A percentile compares a stretch with the other conserved stretches of the same genome.
Conservation (phyloP, 805 yeast genomes). For the Wickerhamomyces alni region DNA sequence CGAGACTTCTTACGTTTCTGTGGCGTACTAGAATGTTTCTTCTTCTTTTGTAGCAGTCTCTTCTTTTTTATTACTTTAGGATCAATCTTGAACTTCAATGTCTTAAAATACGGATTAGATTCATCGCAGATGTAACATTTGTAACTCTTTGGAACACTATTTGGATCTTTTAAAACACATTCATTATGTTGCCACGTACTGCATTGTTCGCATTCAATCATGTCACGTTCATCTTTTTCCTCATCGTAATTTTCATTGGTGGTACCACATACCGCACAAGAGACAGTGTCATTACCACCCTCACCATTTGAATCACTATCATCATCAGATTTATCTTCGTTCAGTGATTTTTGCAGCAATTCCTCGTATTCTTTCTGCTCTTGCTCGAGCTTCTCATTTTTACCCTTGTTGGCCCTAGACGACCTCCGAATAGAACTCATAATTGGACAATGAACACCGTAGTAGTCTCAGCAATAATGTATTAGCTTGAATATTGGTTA, state of each 20-base stretch:
- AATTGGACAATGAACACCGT: no score
- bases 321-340: conserved; percentile 9
- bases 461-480: no score
- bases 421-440: conserved; percentile 33
- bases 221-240: conserved; percentile 47
- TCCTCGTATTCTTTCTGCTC: conserved; percentile 26
- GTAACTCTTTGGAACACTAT: conserved; percentile 41
- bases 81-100: conserved; percentile 26
- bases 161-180: conserved; percentile 47
- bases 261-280: conserved; percentile 59
- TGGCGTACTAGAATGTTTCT: background rate
- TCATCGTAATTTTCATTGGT: conserved; percentile 52
- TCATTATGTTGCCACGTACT: conserved; percentile 66
- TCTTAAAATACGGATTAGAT: conserved; percentile 22
- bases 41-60: background rate
- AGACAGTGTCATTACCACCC: conserved; percentile 36
- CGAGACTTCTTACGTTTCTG: no score
- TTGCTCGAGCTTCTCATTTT: conserved; percentile 25
- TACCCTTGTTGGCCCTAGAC: conserved; percentile 37
- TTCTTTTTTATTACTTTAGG: conserved; percentile 14
- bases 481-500: no score
- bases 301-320: conserved; percentile 20
- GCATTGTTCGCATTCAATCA: conserved; percentile 65
- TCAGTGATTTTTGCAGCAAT: conserved; percentile 8
- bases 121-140: conserved; percentile 51